Percentiles rank a stretch among this genome's conserved stretches.
phyloP scores from a whole-genome alignment of 2,329 filamentous ascomycete species.

The Orbilia blumenaviensis region DNA sequence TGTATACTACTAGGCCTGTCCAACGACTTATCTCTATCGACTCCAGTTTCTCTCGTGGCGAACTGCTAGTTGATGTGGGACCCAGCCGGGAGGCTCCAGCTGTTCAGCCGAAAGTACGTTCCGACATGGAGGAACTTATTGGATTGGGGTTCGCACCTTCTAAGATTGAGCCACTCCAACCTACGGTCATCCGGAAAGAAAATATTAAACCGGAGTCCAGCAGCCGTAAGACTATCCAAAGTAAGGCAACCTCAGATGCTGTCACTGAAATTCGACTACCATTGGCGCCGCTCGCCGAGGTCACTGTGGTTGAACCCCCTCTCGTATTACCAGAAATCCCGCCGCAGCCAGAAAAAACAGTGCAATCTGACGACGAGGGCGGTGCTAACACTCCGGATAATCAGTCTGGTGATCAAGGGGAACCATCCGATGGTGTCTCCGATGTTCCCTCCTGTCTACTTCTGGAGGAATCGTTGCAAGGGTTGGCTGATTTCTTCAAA shows the following conservation, averaged over 20 bases:
- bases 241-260: too few species aligned
- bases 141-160: too few species aligned
- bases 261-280: neutral
- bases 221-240: neutral
- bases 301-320: too few species aligned
- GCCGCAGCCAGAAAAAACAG: too few species aligned
- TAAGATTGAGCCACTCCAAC: neutral
- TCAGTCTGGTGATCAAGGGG: neutral
- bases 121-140: neutral
- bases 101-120: neutral
- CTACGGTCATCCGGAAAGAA: neutral
- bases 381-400: too few species aligned
- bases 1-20: too few species aligned
- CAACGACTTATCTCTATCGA: too few species aligned
- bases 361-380: too few species aligned
- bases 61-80: neutral
- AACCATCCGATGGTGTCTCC: neutral
- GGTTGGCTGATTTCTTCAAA: neutral
- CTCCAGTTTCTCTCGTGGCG: neutral
- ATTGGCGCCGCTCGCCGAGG: too few species aligned
- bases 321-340: too few species aligned
- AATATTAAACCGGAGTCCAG: neutral
- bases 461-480: neutral
- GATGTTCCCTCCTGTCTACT: neutral
- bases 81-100: neutral